Percentiles rank a stretch among this genome's conserved stretches.
These are phyloP conservation scores for Agrocybe pediades DNA, from an alignment of 768 basidiomycete species.

Conservation along the genomic window DNA sequence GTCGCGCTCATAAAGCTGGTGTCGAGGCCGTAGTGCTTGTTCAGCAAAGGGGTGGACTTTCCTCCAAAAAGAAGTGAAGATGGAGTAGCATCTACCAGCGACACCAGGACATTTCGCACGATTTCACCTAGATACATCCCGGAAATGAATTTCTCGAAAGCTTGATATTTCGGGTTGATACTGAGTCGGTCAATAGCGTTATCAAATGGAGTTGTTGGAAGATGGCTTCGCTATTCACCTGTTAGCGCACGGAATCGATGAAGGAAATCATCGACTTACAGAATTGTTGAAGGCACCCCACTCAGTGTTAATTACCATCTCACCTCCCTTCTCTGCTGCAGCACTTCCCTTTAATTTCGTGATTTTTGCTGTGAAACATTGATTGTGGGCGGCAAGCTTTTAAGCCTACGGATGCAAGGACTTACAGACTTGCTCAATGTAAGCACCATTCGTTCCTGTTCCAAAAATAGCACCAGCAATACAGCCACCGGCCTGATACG, in stretches of 20 bases:
- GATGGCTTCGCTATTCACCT: slow-evolving; percentile 63
- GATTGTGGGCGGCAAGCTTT: background rate
- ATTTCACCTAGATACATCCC: slow-evolving; percentile 99
- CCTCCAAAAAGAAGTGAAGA: slow-evolving; percentile 79
- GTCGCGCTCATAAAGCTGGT: slow-evolving; percentile 89
- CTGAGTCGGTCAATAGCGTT: slow-evolving; percentile 90
- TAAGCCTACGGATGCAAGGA: background rate
- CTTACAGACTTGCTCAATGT: slow-evolving; percentile 79
- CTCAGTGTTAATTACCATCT: slow-evolving; percentile 97
- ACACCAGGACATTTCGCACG: slow-evolving; percentile 79
- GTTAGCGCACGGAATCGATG: slow-evolving; percentile 1
- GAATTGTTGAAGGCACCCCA: slow-evolving; percentile 99
- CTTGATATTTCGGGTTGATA: slow-evolving; percentile 92
- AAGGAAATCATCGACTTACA: slow-evolving; percentile 42
- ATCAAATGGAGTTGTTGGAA: slow-evolving; percentile 90
- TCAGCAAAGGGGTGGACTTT: slow-evolving; percentile 67
- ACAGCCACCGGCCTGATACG: slow-evolving; percentile 92
- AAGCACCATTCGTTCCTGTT: slow-evolving; percentile 98
- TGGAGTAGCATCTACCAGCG: slow-evolving; percentile 78
- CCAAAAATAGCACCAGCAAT: slow-evolving; percentile 93
- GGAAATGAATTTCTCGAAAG: slow-evolving; percentile 97
- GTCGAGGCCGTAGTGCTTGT: slow-evolving; percentile 93
- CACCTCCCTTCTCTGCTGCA: slow-evolving; percentile 59
- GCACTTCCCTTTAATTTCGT: slow-evolving; percentile 75
- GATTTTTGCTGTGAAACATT: slow-evolving; percentile 57